phyloP scores from a whole-genome alignment of 352 stramenopile species.

The Elongisporangium senticosum region DNA sequence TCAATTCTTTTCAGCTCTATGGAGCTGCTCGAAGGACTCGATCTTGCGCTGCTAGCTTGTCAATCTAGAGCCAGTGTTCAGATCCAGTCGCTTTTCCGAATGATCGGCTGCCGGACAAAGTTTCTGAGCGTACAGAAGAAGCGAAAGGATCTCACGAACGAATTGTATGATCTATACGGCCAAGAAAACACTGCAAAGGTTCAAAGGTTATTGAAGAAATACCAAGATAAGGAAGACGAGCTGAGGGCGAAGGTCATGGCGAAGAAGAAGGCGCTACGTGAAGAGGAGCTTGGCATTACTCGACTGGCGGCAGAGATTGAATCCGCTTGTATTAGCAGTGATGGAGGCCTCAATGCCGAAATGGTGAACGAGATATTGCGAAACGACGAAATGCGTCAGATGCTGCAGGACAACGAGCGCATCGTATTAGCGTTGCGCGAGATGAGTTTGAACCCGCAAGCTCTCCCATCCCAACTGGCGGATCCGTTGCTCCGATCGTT shows the following conservation, averaged over 20 bases:
- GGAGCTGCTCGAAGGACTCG: conserved; percentile 29
- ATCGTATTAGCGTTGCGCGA: conserved; percentile 53
- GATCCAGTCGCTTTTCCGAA: conserved; percentile 36
- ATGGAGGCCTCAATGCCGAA: conserved; percentile 25
- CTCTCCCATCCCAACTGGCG: conserved; percentile 37
- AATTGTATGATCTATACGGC: conserved; percentile 38
- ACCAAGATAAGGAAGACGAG: conserved; percentile 33
- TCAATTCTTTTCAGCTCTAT: conserved; percentile 17
- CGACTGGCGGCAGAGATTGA: conserved; percentile 39
- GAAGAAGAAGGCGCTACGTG: conserved; percentile 19
- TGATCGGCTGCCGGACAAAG: conserved; percentile 18
- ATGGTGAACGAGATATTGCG: conserved; percentile 47
- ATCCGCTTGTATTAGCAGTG: conserved; percentile 23
- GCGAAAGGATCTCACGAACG: conserved; percentile 22
- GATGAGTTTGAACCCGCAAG: conserved; percentile 56
- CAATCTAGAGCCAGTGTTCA: conserved; percentile 23
- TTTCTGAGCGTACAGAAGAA: conserved; percentile 29
- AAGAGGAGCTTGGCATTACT: conserved; percentile 16
- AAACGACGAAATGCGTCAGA: conserved; percentile 30
- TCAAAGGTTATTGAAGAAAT: conserved; percentile 32
- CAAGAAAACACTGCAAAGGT: conserved; percentile 22
- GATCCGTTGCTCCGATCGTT: conserved; percentile 42
- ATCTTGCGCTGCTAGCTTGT: conserved; percentile 26
- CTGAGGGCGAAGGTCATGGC: conserved; percentile 26
- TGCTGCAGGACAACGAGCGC: conserved; percentile 33